These are phyloP conservation scores for Colletotrichum sp. DNA, from an alignment of 2,329 filamentous ascomycete species.

Conservation along the genomic window DNA sequence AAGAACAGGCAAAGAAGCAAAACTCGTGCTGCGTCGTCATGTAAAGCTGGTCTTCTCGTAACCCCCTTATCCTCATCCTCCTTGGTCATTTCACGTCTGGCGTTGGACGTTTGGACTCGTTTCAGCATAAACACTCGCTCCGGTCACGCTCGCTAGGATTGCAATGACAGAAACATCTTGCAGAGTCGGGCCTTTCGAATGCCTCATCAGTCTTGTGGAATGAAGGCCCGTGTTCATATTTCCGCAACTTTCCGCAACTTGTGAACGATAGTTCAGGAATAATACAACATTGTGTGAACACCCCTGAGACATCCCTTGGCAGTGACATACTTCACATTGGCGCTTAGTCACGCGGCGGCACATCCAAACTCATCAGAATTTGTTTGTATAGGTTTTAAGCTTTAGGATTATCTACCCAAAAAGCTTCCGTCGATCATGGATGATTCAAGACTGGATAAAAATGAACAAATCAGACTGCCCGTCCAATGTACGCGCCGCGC, in stretches of 20 bases:
- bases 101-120: conserved; percentile 27
- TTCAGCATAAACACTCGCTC: conserved; percentile 19
- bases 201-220: not conserved
- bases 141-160: conserved; percentile 3
- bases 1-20: conserved; percentile 77
- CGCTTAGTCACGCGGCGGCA: not conserved
- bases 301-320: not conserved
- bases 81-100: conserved; percentile 24
- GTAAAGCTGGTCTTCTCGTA: conserved; percentile 45
- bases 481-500: conserved; percentile 1
- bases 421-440: not conserved
- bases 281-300: not conserved
- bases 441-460: not conserved
- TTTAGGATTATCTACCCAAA: conserved; percentile 14
- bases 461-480: not conserved
- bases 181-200: not conserved
- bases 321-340: not conserved
- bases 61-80: not conserved
- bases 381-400: not conserved
- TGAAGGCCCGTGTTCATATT: conserved; percentile 4
- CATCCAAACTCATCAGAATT: not conserved
- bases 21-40: conserved; percentile 78
- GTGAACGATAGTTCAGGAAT: not conserved
- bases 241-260: not conserved
- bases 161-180: not conserved